Evolutionary conservation across 495 filamentous ascomycete species (phyloP).

Genomic region (Apodospora peruviana): DNA sequence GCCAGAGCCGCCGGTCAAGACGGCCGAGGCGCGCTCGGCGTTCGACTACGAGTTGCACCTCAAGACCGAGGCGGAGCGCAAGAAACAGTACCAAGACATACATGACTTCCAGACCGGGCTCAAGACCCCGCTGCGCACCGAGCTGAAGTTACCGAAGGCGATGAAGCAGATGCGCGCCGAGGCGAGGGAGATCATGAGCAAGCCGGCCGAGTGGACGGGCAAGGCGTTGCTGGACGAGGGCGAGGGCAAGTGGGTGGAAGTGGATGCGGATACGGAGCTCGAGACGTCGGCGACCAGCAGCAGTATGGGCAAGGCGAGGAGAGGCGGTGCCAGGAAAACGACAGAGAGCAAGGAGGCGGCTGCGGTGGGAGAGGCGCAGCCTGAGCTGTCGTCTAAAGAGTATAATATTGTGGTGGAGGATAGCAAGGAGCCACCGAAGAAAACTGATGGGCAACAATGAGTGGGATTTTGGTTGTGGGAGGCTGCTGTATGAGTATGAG

Average conservation of each 20-base stretch:
- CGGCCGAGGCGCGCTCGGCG: slow-evolving; percentile 36
- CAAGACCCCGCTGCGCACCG: slow-evolving; percentile 16
- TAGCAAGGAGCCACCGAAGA: not conserved
- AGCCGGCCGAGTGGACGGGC: slow-evolving; percentile 34
- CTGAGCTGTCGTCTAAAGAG: not conserved
- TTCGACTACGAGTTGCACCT: slow-evolving; percentile 27
- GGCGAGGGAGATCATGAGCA: slow-evolving; percentile 25
- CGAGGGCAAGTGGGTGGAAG: slow-evolving; percentile 28
- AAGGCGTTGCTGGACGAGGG: slow-evolving; percentile 48
- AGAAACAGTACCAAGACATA: no score
- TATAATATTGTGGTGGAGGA: not conserved
- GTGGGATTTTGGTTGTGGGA: no score
- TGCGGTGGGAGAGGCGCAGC: not conserved
- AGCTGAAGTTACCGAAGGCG: slow-evolving; percentile 11
- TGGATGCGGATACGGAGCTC: slow-evolving; percentile 14
- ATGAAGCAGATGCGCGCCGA: slow-evolving; percentile 23
- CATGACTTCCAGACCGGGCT: slow-evolving; percentile 19
- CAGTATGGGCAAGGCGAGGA: no score
- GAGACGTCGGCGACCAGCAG: no score
- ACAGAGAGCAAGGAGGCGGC: not conserved
- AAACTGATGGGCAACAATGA: not conserved
- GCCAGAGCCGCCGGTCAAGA: slow-evolving; percentile 54
- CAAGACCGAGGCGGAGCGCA: not conserved
- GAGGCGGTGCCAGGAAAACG: no score
- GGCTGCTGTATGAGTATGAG: no score